Conservation (phyloP, 1,284 basidiomycete genomes). For the Xerocomus nothofagi region DNA sequence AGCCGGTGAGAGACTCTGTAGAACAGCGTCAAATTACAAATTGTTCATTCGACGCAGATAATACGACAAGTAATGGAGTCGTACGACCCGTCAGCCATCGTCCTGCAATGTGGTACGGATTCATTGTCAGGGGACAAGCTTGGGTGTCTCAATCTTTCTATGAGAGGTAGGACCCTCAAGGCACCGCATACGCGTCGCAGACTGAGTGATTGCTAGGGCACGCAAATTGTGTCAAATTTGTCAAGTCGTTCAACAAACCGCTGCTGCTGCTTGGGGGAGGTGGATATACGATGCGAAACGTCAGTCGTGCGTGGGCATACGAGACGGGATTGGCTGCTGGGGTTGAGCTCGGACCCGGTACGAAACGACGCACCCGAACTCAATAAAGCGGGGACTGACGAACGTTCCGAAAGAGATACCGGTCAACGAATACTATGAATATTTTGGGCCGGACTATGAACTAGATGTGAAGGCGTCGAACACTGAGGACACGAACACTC, state of each 20-base stretch:
- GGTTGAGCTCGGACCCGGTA: conserved; percentile 86
- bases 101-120: conserved; percentile 98
- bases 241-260: conserved; percentile 95
- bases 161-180: conserved; percentile 65
- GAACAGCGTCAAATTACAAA: neutral
- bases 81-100: conserved; percentile 94
- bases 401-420: conserved; percentile 73
- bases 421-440: conserved; percentile 98
- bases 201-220: conserved; percentile 59
- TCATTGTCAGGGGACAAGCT: conserved; percentile 96
- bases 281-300: conserved; percentile 98
- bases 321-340: conserved; percentile 98
- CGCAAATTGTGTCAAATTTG: conserved; percentile 95
- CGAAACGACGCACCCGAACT: conserved; percentile 17
- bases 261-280: conserved; percentile 93
- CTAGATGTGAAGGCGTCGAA: conserved; percentile 97
- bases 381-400: conserved; percentile 8
- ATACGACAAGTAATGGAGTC: conserved; percentile 95
- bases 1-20: conserved; percentile 66
- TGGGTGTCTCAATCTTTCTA: conserved; percentile 95
- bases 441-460: conserved; percentile 97
- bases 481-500: conserved; percentile 94
- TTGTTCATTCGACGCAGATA: conserved; percentile 55
- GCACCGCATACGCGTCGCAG: neutral
- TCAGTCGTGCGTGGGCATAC: conserved; percentile 96